A percentile compares a stretch with the other conserved stretches of the same genome.
Conservation (phyloP, 345 rosid genomes). For the Moricandia arvensis region DNA sequence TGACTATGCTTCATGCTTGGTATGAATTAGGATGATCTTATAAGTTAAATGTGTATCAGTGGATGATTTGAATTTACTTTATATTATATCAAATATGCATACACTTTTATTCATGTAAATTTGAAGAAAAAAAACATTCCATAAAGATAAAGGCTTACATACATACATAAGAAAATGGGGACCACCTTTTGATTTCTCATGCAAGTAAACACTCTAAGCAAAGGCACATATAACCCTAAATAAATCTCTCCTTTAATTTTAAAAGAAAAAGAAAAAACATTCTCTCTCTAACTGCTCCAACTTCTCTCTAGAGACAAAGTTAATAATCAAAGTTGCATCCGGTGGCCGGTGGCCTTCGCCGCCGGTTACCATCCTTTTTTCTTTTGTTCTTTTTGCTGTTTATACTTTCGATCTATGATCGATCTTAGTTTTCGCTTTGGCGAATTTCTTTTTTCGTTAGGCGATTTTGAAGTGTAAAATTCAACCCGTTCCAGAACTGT, state of each 20-base stretch:
- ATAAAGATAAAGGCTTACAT: slow-evolving; percentile 14
- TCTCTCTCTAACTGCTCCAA: too few relatives aligned
- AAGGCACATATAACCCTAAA: not conserved
- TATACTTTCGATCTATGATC: too few relatives aligned
- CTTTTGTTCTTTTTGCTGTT: too few relatives aligned
- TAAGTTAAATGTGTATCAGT: not conserved
- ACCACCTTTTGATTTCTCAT: slow-evolving; percentile 17
- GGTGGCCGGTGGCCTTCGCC: too few relatives aligned
- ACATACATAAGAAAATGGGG: not conserved
- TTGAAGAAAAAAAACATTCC: slow-evolving; percentile 3
- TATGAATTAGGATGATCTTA: not conserved
- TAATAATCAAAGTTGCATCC: too few relatives aligned
- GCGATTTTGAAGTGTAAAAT: too few relatives aligned
- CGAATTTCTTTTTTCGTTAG: too few relatives aligned
- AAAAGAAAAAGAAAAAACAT: too few relatives aligned
- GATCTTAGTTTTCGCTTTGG: too few relatives aligned
- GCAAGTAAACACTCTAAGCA: not conserved
- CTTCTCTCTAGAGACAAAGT: too few relatives aligned
- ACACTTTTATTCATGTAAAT: not conserved
- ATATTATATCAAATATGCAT: not conserved
- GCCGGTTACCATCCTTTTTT: too few relatives aligned
- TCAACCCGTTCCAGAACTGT: too few relatives aligned
- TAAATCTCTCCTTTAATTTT: not conserved
- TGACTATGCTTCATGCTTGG: not conserved
- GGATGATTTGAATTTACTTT: not conserved